Evolutionary conservation across 2,329 filamentous ascomycete species (phyloP), one percentile per base, ranked within the genome.

Genomic region (Huntiella decipiens): DNA sequence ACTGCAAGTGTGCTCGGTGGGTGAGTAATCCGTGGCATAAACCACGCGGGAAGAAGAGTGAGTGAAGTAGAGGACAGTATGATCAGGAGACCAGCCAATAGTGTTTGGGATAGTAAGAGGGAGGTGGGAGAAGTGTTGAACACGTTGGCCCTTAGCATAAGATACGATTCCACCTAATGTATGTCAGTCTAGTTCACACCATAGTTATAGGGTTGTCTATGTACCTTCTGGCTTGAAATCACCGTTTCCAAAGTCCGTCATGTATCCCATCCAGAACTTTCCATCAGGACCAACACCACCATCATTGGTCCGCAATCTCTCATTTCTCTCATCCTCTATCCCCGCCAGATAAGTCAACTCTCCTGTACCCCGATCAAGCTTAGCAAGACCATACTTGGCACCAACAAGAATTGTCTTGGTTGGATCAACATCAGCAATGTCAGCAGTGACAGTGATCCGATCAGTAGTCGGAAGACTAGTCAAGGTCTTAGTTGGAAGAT

Each of bases 31-130:
- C 58, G 79, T 86, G 16, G 77, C 76, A 54, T 73, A 77, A 53
- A 95, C 78, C 47, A 73, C 74, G 51, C 71, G 69, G 31, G 71
- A 74, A 4, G 79, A 76, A 35, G 83, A 84, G 64, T 93, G 79
- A 17, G 83, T 86, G 57, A 87, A 79, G 68, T 84, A 93, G 70
- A 91, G 77, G 47, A 70, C 84, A 58, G 73, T 74, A 55, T 74
- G 67, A 56, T 81, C 74, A 10, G 69, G 67, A 37, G 82, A 86
- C 82, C 83, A 94, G 52, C 80, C 79, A 43, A 87, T 76, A 42
- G 82, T 79, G 63, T 93, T 93, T 47, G 87, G 86, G 53, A 93
- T 92, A 32, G 71, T 79, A 53, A 93, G 92, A 31, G 71, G 79
- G 54, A 92, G 70, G 43, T 67, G 65, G 45, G 71, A 64, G 49